Conservation (phyloP, 768 basidiomycete genomes). For the Naganishia randhawae region DNA sequence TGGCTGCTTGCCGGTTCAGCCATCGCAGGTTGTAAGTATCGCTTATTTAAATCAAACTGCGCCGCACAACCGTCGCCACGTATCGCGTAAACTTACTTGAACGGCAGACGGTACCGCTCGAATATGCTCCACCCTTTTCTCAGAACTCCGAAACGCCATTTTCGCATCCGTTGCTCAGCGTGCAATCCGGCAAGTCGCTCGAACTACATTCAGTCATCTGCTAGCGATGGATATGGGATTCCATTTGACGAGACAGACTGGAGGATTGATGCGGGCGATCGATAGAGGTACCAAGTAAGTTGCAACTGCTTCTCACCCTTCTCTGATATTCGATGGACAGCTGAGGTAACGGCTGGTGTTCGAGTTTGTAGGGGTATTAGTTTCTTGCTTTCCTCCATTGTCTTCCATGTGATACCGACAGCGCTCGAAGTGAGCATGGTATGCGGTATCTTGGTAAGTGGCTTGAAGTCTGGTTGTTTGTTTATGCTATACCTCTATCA, state of each 20-base stretch:
- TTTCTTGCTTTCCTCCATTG: conserved; percentile 84
- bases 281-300: conserved; percentile 93
- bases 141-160: conserved; percentile 88
- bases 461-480: neutral
- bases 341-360: neutral
- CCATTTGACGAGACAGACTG: conserved; percentile 88
- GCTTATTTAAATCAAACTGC: neutral
- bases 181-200: conserved; percentile 88
- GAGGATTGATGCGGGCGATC: conserved; percentile 91
- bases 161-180: conserved; percentile 94
- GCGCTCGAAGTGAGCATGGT: conserved; percentile 94
- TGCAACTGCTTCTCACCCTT: neutral
- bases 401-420: conserved; percentile 93
- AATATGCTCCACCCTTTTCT: conserved; percentile 81
- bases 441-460: conserved; percentile 84
- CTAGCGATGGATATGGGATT: conserved; percentile 86
- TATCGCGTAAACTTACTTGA: neutral
- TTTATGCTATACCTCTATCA: no score
- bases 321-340: neutral
- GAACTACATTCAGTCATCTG: conserved; percentile 92
- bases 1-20: conserved; percentile 89
- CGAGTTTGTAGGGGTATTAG: conserved; percentile 72
- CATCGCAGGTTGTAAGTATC: conserved; percentile 77
- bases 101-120: conserved; percentile 79
- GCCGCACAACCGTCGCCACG: neutral